Evolutionary conservation across 169 alveolate species (phyloP).

Genomic region (Eimeria sp.): DNA sequence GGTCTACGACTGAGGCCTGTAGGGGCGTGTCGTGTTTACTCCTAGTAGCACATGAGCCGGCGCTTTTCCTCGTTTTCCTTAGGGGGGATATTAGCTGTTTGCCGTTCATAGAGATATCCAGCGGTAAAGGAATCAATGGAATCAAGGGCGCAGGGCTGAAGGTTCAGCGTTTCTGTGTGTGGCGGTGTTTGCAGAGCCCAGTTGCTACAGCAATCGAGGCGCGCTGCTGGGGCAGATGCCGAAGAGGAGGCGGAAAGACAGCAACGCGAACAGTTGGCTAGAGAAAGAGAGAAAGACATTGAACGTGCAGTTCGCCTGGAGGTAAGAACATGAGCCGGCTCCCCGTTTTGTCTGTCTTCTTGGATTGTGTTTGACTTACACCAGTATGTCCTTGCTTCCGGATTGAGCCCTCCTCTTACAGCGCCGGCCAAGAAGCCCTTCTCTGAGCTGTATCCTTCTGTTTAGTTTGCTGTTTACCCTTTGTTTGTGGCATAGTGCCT

Average conservation of each 20-base stretch:
- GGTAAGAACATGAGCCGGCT: not conserved
- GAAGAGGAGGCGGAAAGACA: conserved; percentile 84
- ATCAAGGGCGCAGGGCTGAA: too few relatives aligned
- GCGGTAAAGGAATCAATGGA: not conserved
- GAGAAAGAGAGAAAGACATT: conserved; percentile 90
- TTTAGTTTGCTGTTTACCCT: not conserved
- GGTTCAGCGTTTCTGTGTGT: not conserved
- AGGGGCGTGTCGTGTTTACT: not conserved
- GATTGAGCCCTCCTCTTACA: too few relatives aligned
- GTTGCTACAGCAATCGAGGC: conserved; percentile 80
- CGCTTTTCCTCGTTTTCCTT: not conserved
- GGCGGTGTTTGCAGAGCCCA: conserved; percentile 67
- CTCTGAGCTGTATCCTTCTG: too few relatives aligned
- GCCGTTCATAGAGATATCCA: not conserved
- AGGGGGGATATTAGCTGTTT: not conserved
- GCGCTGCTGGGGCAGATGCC: conserved; percentile 76
- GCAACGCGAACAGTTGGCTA: conserved; percentile 86
- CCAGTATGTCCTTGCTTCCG: not conserved
- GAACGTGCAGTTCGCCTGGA: conserved; percentile 92
- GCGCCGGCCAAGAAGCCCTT: too few relatives aligned
- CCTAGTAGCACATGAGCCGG: not conserved
- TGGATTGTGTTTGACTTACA: not conserved
- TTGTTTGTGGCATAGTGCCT: not conserved
- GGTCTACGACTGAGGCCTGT: not conserved
- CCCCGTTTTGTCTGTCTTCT: not conserved